These are phyloP conservation scores for Azolla pinnata DNA, from an alignment of 75 land plant genomes.

Conservation along the genomic window DNA sequence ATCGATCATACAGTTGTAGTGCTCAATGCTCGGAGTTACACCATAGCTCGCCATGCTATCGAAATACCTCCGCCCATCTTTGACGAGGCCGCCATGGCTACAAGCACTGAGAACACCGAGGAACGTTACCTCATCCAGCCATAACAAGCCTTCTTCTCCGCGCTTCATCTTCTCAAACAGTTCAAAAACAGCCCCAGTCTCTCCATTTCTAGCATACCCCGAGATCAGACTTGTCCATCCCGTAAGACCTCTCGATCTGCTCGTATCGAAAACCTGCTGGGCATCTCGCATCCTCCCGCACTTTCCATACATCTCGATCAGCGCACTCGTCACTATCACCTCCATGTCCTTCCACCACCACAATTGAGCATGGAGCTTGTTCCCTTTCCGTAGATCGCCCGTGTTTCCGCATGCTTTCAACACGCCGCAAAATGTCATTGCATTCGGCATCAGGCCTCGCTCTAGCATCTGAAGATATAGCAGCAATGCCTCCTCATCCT, in stretches of 20 bases:
- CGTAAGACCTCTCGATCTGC: slow-evolving; percentile 27
- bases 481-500: slow-evolving; percentile 31
- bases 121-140: too few relatives aligned
- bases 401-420: slow-evolving; percentile 40
- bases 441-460: slow-evolving; percentile 24
- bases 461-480: slow-evolving; percentile 34
- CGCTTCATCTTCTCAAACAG: slow-evolving; percentile 40
- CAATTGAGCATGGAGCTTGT: slow-evolving; percentile 34
- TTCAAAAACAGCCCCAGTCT: slow-evolving; percentile 27
- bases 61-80: too few relatives aligned
- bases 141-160: too few relatives aligned
- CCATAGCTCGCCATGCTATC: slow-evolving; percentile 10
- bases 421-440: slow-evolving; percentile 37
- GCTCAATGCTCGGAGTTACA: slow-evolving; percentile 13
- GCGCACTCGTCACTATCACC: slow-evolving; percentile 35
- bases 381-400: slow-evolving; percentile 36
- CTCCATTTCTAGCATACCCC: slow-evolving; percentile 52
- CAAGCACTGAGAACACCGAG: too few relatives aligned
- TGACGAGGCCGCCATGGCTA: too few relatives aligned
- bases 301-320: slow-evolving; percentile 49
- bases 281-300: slow-evolving; percentile 44
- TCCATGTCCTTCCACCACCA: slow-evolving; percentile 37
- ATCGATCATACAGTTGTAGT: slow-evolving; percentile 18
- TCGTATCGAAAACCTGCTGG: slow-evolving; percentile 38
- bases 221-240: slow-evolving; percentile 56